Percentiles rank a stretch among this genome's conserved stretches.
Conservation (phyloP, 2,329 filamentous ascomycete genomes). For the Ascochyta pisi region DNA sequence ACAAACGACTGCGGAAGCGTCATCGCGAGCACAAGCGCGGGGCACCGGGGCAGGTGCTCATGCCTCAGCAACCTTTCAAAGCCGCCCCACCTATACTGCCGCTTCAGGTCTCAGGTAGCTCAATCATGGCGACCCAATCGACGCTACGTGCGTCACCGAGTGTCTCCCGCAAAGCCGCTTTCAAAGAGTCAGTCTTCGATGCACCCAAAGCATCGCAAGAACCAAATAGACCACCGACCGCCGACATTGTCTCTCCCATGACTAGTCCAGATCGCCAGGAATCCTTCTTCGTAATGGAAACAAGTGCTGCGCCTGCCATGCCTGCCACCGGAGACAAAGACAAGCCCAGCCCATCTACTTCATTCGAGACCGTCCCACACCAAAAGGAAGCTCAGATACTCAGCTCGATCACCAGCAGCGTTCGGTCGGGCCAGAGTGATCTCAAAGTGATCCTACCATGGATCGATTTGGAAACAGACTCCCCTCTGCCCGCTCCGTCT, state of each 20-base stretch:
- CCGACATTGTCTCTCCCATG: slow-evolving; percentile 19
- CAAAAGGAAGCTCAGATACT: not conserved
- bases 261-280: slow-evolving; percentile 12
- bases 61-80: not conserved
- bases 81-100: not conserved
- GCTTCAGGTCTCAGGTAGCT: not conserved
- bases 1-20: slow-evolving; percentile 51
- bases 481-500: not conserved
- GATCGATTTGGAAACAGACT: slow-evolving; percentile 1
- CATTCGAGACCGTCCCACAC: not conserved
- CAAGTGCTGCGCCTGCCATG: not conserved
- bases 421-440: not conserved
- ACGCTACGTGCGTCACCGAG: slow-evolving; percentile 1
- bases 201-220: not conserved
- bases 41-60: not conserved
- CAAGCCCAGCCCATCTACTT: not conserved
- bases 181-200: slow-evolving; percentile 20
- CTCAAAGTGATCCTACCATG: slow-evolving; percentile 11
- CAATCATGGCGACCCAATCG: not conserved
- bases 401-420: not conserved
- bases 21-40: slow-evolving; percentile 25
- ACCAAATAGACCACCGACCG: not conserved
- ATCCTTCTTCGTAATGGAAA: not conserved
- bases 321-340: not conserved
- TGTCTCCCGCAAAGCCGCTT: slow-evolving; percentile 10